These are phyloP conservation scores for Coemansia sp. DNA, from an alignment of 192 early-diverging fungal species.

Conservation along the genomic window DNA sequence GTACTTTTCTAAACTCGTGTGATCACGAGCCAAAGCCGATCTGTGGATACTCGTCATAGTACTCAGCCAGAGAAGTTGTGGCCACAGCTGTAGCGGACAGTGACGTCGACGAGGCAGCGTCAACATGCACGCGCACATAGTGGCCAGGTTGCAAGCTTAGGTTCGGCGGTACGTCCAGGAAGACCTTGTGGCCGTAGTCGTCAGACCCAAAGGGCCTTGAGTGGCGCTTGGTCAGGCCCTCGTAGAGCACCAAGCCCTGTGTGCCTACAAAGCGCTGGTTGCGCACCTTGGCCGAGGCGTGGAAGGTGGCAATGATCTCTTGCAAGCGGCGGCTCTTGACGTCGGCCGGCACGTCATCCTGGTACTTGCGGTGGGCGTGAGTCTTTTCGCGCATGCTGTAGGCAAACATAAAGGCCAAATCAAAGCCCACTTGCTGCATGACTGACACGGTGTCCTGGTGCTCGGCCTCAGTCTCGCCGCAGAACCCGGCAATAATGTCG, in stretches of 20 bases:
- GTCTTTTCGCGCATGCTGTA: conserved; percentile 78
- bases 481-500: conserved; percentile 77
- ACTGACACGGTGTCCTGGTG: conserved; percentile 67
- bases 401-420: conserved; percentile 80
- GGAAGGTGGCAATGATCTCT: conserved; percentile 70
- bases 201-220: conserved; percentile 59
- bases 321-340: conserved; percentile 63
- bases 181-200: conserved; percentile 71
- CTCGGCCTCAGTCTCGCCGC: conserved; percentile 75
- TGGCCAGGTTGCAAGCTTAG: conserved; percentile 31
- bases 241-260: conserved; percentile 60
- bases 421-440: conserved; percentile 69
- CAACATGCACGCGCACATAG: conserved; percentile 45
- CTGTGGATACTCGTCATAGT: conserved; percentile 35
- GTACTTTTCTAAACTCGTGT: background rate
- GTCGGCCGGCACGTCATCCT: conserved; percentile 68
- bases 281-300: conserved; percentile 56
- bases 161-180: conserved; percentile 45
- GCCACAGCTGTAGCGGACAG: conserved; percentile 33
- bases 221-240: conserved; percentile 53
- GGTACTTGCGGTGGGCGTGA: conserved; percentile 67
- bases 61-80: conserved; percentile 33
- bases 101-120: conserved; percentile 45
- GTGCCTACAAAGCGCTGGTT: conserved; percentile 59
- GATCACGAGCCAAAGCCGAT: background rate